Evolutionary conservation across 495 filamentous ascomycete genomes (phyloP).

Genomic region (Neurospora pannonica): DNA sequence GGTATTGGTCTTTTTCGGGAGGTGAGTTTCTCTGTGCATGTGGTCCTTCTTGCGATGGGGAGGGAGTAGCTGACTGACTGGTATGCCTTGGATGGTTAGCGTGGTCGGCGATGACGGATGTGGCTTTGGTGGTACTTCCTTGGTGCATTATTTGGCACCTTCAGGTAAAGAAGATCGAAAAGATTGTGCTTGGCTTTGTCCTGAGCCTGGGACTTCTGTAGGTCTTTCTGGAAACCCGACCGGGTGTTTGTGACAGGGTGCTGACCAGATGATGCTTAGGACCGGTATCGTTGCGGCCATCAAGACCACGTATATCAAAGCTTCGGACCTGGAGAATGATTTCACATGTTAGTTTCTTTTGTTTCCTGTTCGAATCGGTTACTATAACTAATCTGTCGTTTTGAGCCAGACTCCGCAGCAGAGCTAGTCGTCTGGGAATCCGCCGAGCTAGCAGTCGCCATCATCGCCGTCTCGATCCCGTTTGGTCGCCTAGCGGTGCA

Average conservation of each 20-base stretch:
- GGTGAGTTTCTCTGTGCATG: not conserved
- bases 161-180: slow-evolving; percentile 14
- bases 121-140: slow-evolving; percentile 9
- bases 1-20: not conserved
- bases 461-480: slow-evolving; percentile 6
- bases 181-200: slow-evolving; percentile 12
- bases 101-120: slow-evolving; percentile 5
- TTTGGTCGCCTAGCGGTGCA: not conserved
- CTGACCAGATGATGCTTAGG: not conserved
- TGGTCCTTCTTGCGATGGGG: not conserved
- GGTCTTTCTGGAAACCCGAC: too few relatives aligned
- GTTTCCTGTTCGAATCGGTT: not conserved
- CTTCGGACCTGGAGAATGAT: not conserved
- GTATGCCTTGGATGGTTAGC: not conserved
- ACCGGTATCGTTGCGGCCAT: not conserved
- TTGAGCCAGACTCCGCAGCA: not conserved
- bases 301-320: not conserved
- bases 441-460: slow-evolving; percentile 5
- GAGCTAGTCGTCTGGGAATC: slow-evolving; percentile 4
- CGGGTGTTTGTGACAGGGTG: not conserved
- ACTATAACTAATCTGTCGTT: not conserved
- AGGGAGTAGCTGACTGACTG: not conserved
- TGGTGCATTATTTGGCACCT: slow-evolving; percentile 21
- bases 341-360: not conserved
- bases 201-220: slow-evolving; percentile 23